A percentile compares a stretch with the other conserved stretches of the same genome.
These are phyloP conservation scores for Venturia pyrina DNA, from an alignment of 2,329 filamentous ascomycete species.

Conservation along the genomic window DNA sequence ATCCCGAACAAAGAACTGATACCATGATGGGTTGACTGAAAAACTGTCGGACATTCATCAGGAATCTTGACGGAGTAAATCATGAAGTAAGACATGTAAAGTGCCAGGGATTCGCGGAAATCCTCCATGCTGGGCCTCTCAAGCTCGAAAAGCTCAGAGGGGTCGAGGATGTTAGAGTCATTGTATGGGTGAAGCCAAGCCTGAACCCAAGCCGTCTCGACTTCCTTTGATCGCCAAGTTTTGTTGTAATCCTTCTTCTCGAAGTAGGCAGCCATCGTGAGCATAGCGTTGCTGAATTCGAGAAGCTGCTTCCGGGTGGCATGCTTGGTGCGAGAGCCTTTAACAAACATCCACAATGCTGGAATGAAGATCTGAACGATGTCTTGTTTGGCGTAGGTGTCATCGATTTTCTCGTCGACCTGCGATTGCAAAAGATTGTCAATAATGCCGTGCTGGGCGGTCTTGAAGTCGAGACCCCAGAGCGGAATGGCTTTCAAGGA, in stretches of 20 bases:
- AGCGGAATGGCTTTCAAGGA: conserved; percentile 45
- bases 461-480: conserved; percentile 45
- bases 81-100: conserved; percentile 34
- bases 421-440: conserved; percentile 43
- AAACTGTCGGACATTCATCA: conserved; percentile 40
- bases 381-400: conserved; percentile 32
- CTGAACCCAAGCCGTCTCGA: conserved; percentile 36
- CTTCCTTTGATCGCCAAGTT: conserved; percentile 37
- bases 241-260: conserved; percentile 40
- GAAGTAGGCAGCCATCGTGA: conserved; percentile 41
- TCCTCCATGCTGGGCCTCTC: conserved; percentile 25
- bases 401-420: conserved; percentile 36
- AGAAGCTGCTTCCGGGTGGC: conserved; percentile 35
- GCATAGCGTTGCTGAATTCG: conserved; percentile 37
- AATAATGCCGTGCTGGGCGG: conserved; percentile 43
- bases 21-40: conserved; percentile 48
- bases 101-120: conserved; percentile 23
- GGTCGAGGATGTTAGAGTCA: conserved; percentile 26
- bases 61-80: conserved; percentile 38
- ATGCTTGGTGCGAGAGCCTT: conserved; percentile 38
- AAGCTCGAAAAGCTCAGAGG: conserved; percentile 22
- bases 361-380: conserved; percentile 46
- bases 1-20: conserved; percentile 46
- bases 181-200: conserved; percentile 37
- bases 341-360: conserved; percentile 40